Percentiles rank a stretch among this genome's conserved stretches.
Evolutionary conservation across 805 yeast genomes (phyloP).

Genomic region (Wickerhamiella spandovensis): DNA sequence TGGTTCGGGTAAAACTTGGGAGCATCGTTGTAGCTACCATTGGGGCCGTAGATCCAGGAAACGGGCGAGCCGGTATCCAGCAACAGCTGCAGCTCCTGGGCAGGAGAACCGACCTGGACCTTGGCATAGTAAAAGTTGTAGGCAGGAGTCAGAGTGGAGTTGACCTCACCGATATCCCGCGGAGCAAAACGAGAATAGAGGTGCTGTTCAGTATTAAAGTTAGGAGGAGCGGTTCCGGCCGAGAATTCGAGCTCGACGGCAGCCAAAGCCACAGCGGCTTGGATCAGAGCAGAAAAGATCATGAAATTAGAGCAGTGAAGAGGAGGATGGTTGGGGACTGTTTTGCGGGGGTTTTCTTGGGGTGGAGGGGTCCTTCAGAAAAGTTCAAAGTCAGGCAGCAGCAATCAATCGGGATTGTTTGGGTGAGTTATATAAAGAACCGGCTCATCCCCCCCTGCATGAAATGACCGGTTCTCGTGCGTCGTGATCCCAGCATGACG

Average conservation of each 20-base stretch:
- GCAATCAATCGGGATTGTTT: neutral
- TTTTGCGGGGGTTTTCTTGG: no score
- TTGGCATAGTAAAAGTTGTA: constrained; percentile 27
- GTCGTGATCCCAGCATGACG: neutral
- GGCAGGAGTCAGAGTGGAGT: constrained; percentile 16
- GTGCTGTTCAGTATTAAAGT: neutral
- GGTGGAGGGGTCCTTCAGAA: neutral
- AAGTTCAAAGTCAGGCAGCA: neutral
- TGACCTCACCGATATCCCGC: constrained; percentile 2
- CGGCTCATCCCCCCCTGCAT: neutral
- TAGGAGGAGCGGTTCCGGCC: neutral
- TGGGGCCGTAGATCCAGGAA: constrained; percentile 33
- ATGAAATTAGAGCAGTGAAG: neutral
- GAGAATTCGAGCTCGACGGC: neutral
- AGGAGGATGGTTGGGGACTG: neutral
- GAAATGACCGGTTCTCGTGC: neutral
- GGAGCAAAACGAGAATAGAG: neutral
- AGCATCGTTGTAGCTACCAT: constrained; percentile 20
- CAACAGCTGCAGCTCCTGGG: constrained; percentile 30
- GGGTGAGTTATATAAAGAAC: neutral
- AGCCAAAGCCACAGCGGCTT: neutral
- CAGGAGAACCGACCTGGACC: constrained; percentile 31
- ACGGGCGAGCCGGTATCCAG: constrained; percentile 41
- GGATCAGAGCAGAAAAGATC: neutral
- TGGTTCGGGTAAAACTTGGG: constrained; percentile 18